A percentile compares a stretch with the other conserved stretches of the same genome.
Evolutionary conservation across 768 basidiomycete species (phyloP).

Genomic region (Russula vinacea): DNA sequence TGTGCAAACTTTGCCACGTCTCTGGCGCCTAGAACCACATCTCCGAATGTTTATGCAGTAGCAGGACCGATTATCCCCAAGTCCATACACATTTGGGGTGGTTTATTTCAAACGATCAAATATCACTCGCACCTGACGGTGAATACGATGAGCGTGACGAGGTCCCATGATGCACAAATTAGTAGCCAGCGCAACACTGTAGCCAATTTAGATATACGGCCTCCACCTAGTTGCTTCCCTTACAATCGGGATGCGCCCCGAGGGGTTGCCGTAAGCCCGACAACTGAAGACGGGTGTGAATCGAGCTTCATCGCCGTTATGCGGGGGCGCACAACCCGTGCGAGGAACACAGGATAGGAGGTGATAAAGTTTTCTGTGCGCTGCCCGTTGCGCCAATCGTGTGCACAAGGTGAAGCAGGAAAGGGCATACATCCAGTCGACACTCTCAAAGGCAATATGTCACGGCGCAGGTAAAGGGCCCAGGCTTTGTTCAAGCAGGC

Average conservation of each 20-base stretch:
- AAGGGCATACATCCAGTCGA: background rate
- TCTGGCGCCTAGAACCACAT: background rate
- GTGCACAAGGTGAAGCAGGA: background rate
- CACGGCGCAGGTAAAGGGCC: background rate
- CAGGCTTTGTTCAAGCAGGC: background rate
- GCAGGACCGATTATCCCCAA: background rate
- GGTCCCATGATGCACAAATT: slow-evolving; percentile 10
- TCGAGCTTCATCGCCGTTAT: background rate
- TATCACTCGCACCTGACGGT: background rate
- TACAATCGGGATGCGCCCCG: background rate
- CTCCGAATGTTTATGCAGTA: background rate
- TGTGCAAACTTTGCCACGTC: background rate
- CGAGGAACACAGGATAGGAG: background rate
- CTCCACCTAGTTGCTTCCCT: background rate
- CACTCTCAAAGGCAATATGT: background rate
- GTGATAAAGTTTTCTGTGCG: background rate
- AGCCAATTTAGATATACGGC: background rate
- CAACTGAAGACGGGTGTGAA: background rate
- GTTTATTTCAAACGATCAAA: background rate
- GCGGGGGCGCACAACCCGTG: background rate
- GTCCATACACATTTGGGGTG: no score
- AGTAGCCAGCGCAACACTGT: background rate
- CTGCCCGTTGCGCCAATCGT: background rate
- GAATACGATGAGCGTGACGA: background rate
- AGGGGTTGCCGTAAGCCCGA: background rate